A percentile compares a stretch with the other conserved stretches of the same genome.
These are phyloP conservation scores for Simmondsia chinensis DNA, from an alignment of 148 eudicot genomes.

Conservation along the genomic window DNA sequence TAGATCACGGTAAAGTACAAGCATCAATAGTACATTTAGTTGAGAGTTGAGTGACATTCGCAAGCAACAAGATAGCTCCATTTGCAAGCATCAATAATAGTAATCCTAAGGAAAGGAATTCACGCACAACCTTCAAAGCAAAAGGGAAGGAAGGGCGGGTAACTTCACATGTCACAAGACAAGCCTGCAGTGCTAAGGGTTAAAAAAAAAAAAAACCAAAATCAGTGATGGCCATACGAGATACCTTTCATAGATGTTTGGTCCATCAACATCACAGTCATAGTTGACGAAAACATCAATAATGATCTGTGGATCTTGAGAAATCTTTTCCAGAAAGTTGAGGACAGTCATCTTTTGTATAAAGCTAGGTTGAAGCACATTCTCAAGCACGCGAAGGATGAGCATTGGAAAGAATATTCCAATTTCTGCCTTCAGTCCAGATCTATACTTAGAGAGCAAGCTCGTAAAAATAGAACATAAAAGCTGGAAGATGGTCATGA, in stretches of 20 bases:
- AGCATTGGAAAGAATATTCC: conserved; percentile 96
- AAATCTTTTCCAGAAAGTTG: conserved; percentile 80
- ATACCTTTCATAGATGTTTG: conserved; percentile 98
- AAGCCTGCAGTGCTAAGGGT: not conserved
- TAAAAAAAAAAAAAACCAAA: conserved; percentile 2
- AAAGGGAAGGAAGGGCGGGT: too few relatives aligned
- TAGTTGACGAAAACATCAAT: conserved; percentile 93
- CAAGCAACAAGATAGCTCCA: too few relatives aligned
- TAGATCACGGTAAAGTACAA: too few relatives aligned
- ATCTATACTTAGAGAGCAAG: conserved; percentile 66
- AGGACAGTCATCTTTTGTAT: conserved; percentile 97
- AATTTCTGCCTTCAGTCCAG: conserved; percentile 88
- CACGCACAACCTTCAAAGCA: too few relatives aligned
- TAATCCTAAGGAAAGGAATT: too few relatives aligned
- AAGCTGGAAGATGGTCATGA: conserved; percentile 94
- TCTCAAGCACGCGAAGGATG: conserved; percentile 90
- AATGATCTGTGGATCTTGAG: conserved; percentile 74
- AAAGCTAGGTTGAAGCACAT: conserved; percentile 94
- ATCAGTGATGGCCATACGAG: conserved; percentile 4
- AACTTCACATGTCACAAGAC: not conserved
- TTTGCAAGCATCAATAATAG: too few relatives aligned
- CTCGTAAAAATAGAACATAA: conserved; percentile 78
- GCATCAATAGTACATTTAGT: too few relatives aligned
- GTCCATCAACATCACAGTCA: conserved; percentile 96
- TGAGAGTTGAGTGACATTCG: too few relatives aligned